Conservation (phyloP, 805 yeast species). For the Tetrapisispora arboricola region DNA sequence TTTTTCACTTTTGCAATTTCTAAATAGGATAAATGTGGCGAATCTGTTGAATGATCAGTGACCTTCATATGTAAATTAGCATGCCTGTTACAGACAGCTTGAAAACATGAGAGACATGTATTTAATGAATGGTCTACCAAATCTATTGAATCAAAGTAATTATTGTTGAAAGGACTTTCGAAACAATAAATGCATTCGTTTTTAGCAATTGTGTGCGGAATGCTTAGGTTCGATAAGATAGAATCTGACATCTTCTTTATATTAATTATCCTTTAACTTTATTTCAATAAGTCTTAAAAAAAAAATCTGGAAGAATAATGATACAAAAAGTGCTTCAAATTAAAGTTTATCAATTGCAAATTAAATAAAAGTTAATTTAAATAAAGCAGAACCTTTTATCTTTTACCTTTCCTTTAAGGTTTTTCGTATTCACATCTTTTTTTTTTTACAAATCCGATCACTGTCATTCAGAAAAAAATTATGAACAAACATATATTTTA, state of each 20-base stretch:
- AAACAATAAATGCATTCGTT: conserved; percentile 89
- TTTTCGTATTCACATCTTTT: no score
- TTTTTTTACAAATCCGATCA: no score
- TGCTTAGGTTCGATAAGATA: conserved; percentile 6
- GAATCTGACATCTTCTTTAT: conserved; percentile 5
- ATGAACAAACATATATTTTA: no score
- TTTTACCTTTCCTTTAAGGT: no score
- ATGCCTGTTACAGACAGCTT: conserved; percentile 58
- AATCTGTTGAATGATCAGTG: conserved; percentile 18
- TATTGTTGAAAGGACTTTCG: conserved; percentile 45
- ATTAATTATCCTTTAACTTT: no score
- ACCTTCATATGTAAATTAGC: conserved; percentile 44
- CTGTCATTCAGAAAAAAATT: no score
- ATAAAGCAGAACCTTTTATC: no score
- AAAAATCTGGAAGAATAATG: no score
- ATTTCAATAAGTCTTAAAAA: no score
- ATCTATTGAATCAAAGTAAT: conserved; percentile 16
- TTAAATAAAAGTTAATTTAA: no score
- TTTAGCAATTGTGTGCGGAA: conserved; percentile 47
- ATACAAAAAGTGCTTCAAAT: no score
- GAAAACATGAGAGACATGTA: conserved; percentile 65
- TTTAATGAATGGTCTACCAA: conserved; percentile 37
- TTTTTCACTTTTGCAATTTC: conserved; percentile 47
- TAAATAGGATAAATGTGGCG: conserved; percentile 48
- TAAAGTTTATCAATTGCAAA: no score